Evolutionary conservation across 371 early-diverging fungal genomes (phyloP).

Genomic region (Mortierella polycephala): DNA sequence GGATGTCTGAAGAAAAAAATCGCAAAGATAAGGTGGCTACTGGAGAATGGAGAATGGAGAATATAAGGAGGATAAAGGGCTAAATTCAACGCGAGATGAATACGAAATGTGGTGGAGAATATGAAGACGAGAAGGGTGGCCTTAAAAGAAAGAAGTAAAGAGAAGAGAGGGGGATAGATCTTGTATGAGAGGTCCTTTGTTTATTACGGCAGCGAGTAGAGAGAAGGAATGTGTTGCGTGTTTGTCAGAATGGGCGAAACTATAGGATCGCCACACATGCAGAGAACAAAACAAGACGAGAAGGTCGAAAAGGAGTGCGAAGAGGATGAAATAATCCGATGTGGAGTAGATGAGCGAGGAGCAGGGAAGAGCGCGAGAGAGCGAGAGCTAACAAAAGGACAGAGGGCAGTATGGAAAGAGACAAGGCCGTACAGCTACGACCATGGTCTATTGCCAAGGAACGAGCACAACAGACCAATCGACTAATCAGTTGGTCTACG

Average conservation of each 20-base stretch:
- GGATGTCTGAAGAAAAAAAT: no score
- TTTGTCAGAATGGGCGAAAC: no score
- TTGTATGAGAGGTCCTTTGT: neutral
- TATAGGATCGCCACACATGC: no score
- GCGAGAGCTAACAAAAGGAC: neutral
- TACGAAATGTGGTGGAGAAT: no score
- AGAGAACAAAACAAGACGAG: neutral
- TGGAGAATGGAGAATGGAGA: no score
- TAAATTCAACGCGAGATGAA: no score
- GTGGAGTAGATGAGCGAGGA: neutral
- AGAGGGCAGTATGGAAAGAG: constrained; percentile 13
- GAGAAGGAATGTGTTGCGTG: neutral
- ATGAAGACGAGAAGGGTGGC: neutral
- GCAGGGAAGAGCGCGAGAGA: neutral
- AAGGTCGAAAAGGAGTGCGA: constrained; percentile 5
- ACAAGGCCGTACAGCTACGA: constrained; percentile 1
- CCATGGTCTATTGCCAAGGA: no score
- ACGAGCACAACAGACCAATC: no score
- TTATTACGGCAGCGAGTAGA: neutral
- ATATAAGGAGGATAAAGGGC: no score
- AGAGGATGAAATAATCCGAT: constrained; percentile 8
- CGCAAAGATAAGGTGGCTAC: no score
- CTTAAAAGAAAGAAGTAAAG: neutral
- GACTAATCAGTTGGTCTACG: no score
- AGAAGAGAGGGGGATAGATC: constrained; percentile 1